Percentiles rank a stretch among this genome's conserved stretches.
Evolutionary conservation across 176 grass and related monocot species (phyloP).

Genomic region (Thinopyrum elongatum): DNA sequence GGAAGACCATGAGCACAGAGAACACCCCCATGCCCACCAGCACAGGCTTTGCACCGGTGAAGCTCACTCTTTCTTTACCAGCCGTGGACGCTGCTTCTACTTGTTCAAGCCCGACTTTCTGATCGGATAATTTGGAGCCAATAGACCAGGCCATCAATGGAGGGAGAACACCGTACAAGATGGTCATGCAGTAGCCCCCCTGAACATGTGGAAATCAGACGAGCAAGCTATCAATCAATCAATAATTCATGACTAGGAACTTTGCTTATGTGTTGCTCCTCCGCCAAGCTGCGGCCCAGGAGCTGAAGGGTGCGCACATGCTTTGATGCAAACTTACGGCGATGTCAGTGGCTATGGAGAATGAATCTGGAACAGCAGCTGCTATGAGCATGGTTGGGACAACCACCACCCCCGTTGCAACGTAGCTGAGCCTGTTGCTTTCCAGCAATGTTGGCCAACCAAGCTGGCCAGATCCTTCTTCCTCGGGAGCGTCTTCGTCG

Average conservation of each 20-base stretch:
- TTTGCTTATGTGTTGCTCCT: not conserved
- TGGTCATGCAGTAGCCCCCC: conserved; percentile 90
- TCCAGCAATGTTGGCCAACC: conserved; percentile 1
- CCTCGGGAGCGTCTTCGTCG: not conserved
- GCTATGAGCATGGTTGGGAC: conserved; percentile 59
- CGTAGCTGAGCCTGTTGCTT: conserved; percentile 36
- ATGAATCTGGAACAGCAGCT: conserved; percentile 47
- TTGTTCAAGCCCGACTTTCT: not conserved
- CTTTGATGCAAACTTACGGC: conserved; percentile 43
- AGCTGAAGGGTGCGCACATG: not conserved
- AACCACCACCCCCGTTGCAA: conserved; percentile 44
- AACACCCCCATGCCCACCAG: conserved; percentile 64
- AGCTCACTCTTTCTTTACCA: not conserved
- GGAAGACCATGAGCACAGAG: conserved; percentile 48
- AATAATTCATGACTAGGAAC: not conserved
- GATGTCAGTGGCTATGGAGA: conserved; percentile 65
- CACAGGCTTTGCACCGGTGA: conserved; percentile 53
- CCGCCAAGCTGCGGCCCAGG: not conserved
- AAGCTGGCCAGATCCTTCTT: conserved; percentile 7
- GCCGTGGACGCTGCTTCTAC: not conserved
- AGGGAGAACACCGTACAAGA: conserved; percentile 75
- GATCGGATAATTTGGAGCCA: conserved; percentile 26
- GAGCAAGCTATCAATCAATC: not conserved
- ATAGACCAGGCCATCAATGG: conserved; percentile 82
- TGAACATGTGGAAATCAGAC: conserved; percentile 22